Conservation (phyloP, 805 yeast genomes). For the Nakazawaea laoshanensis region DNA sequence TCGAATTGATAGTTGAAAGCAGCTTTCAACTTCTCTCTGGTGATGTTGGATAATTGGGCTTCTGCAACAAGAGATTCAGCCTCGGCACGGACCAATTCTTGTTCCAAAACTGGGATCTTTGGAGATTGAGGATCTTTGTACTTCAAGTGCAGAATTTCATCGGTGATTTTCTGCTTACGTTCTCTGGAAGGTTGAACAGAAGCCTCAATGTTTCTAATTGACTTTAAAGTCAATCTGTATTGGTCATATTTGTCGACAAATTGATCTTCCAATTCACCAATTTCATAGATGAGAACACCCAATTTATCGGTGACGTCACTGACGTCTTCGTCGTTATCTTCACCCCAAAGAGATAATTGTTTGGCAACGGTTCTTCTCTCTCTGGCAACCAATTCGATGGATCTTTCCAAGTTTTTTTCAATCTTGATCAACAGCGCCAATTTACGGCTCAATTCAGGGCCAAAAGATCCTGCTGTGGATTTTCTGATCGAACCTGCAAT, state of each 20-base stretch:
- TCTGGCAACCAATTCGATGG: constrained; percentile 66
- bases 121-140: constrained; percentile 82
- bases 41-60: constrained; percentile 83
- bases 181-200: constrained; percentile 86
- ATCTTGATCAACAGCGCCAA: constrained; percentile 67
- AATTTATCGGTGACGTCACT: constrained; percentile 81
- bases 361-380: constrained; percentile 79
- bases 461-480: constrained; percentile 69
- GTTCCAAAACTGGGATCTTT: constrained; percentile 75
- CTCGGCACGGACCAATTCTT: constrained; percentile 85
- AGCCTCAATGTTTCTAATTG: constrained; percentile 77
- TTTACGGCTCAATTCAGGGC: constrained; percentile 74
- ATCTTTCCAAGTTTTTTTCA: constrained; percentile 75
- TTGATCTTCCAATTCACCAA: constrained; percentile 83
- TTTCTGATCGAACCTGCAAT: constrained; percentile 54
- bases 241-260: constrained; percentile 82
- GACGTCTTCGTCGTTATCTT: constrained; percentile 78
- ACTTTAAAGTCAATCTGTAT: constrained; percentile 74
- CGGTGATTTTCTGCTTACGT: constrained; percentile 78
- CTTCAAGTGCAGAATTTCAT: constrained; percentile 75
- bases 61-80: constrained; percentile 89
- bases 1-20: constrained; percentile 82
- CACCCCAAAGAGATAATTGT: constrained; percentile 83
- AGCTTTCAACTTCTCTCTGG: constrained; percentile 80
- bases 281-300: constrained; percentile 74